phyloP scores from a whole-genome alignment of 1,284 basidiomycete genomes.

The Coniferiporia weirii region DNA sequence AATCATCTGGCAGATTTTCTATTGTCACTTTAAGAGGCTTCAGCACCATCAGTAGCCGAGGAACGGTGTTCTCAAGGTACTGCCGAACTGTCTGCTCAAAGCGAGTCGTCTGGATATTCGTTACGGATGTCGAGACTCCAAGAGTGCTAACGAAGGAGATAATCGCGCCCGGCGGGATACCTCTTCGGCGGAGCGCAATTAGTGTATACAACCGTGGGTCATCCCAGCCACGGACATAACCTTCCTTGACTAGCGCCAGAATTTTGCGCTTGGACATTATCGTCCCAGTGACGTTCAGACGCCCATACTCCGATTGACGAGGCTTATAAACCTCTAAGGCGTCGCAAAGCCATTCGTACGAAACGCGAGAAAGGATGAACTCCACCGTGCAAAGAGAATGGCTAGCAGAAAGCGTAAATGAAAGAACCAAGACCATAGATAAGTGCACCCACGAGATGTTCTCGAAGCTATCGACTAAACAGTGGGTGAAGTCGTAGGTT shows the following conservation, averaged over 20 bases:
- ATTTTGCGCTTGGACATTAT: constrained; percentile 99
- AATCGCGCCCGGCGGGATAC: constrained; percentile 94
- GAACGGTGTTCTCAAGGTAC: constrained; percentile 86
- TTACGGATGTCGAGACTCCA: constrained; percentile 84
- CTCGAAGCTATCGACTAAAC: constrained; percentile 97
- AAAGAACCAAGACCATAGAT: not conserved
- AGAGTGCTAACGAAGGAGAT: constrained; percentile 88
- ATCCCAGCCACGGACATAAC: constrained; percentile 91
- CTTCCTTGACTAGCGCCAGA: constrained; percentile 79
- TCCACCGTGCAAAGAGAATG: constrained; percentile 98
- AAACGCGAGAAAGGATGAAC: constrained; percentile 94
- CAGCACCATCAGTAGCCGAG: constrained; percentile 91
- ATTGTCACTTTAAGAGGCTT: constrained; percentile 88
- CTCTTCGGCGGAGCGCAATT: constrained; percentile 90
- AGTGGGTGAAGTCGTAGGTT: constrained; percentile 99
- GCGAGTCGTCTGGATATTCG: constrained; percentile 83
- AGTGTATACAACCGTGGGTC: constrained; percentile 98
- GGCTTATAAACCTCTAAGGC: constrained; percentile 96
- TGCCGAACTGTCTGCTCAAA: constrained; percentile 90
- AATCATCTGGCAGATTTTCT: constrained; percentile 88
- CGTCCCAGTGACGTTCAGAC: constrained; percentile 91
- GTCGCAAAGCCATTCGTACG: constrained; percentile 99
- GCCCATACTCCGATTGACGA: constrained; percentile 96
- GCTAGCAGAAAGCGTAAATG: constrained; percentile 35
- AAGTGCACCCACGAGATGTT: constrained; percentile 84